These are phyloP conservation scores for Jasminum sambac DNA, from an alignment of 257 asterid genomes.

Conservation along the genomic window DNA sequence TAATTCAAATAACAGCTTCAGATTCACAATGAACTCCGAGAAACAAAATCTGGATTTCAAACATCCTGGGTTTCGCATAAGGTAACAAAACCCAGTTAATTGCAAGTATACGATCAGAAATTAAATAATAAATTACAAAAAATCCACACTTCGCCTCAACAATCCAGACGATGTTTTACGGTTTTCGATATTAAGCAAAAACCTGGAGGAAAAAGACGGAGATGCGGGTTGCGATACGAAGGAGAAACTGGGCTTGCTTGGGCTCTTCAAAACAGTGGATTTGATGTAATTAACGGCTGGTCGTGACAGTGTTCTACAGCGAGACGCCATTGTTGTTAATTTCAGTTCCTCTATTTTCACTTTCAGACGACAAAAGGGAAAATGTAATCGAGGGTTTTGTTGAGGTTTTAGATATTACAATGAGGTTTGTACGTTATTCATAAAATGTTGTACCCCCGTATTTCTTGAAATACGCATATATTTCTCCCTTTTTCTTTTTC, in stretches of 20 bases:
- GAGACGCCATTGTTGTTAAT: slow-evolving; percentile 49
- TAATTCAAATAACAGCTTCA: not conserved
- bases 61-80: not conserved
- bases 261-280: slow-evolving; percentile 48
- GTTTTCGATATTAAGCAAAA: not conserved
- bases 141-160: not conserved
- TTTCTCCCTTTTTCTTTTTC: too few species aligned
- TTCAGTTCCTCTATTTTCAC: not conserved
- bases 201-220: slow-evolving; percentile 29
- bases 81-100: not conserved
- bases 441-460: not conserved
- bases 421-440: not conserved
- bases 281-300: slow-evolving; percentile 65
- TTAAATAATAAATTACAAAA: slow-evolving; percentile 11
- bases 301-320: slow-evolving; percentile 65
- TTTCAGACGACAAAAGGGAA: not conserved
- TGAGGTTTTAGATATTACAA: not conserved
- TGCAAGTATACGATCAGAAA: not conserved
- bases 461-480: not conserved
- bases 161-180: not conserved
- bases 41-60: not conserved
- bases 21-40: not conserved
- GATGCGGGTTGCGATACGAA: slow-evolving; percentile 18
- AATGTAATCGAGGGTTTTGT: not conserved
- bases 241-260: slow-evolving; percentile 23